Evolutionary conservation across 2,329 filamentous ascomycete species (phyloP), one percentile per base, ranked within the genome.

Genomic region (Emmonsia crescens): DNA sequence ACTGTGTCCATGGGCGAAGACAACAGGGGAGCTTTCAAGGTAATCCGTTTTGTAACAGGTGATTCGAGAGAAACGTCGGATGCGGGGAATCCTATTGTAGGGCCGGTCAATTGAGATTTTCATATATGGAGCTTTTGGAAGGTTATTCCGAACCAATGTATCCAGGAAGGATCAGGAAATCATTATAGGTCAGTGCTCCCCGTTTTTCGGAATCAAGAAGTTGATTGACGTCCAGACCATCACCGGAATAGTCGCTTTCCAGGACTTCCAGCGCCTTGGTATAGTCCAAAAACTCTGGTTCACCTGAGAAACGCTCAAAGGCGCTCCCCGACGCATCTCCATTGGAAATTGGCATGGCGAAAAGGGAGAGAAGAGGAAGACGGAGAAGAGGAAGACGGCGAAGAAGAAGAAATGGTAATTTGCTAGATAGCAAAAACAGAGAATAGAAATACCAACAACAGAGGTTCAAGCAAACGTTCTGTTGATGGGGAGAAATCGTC

Each of bases 1-100:
- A 99, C 94, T 10, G 94, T 99, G 80, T 99, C 94, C 94, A 99
- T 99, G 71, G 95, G 94, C 46, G 94, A 97, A 55, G 94, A 99
- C 67, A 97, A 85, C 72, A 99, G 92, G 64, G 94, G 94, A 6
- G 92, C 95, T 85, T 96, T 99, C 75, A 99, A 83, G 42, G 89
- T 86, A 77, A 99, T 96, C 72, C 91, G 87, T 85, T 95, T 96
- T 69, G 94, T 99, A 71, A 99, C 83, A 63, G 91, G 91, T 42
- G 93, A 91, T 70, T 97, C 94, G 64, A 99, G 87, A 57, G 79
- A 79, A 67, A 97, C 94, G 66, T 89, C 89, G 59, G 89, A 91
- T 71, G 95, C 94, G 66, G 94, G 86, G 79, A 99, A 99, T 77
- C 93, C 83, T 85, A 66, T 65, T 63, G 63, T 10, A 48, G 21